phyloP scores from a whole-genome alignment of 441 rosid genomes.

The Manihot esculenta region DNA sequence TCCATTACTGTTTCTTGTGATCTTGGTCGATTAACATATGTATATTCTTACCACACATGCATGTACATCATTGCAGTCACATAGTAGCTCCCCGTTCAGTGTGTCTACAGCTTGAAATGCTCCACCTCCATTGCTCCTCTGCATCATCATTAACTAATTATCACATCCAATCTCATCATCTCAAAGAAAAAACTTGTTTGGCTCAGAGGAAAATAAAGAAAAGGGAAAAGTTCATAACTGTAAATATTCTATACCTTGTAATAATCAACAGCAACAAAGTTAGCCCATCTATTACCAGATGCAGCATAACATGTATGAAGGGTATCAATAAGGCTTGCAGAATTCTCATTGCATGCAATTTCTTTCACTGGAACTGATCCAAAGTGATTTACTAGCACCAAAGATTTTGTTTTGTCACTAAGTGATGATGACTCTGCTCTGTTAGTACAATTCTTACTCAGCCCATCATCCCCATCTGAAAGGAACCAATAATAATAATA shows the following conservation, averaged over 20 bases:
- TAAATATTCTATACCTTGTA: conserved; percentile 29
- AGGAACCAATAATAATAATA: background rate
- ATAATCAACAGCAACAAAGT: too few species aligned
- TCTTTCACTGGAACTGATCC: conserved; percentile 24
- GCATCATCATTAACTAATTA: background rate
- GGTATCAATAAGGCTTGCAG: conserved; percentile 27
- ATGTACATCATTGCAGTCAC: conserved; percentile 42
- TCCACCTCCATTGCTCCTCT: conserved; percentile 54
- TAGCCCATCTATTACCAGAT: too few species aligned
- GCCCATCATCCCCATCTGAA: conserved; percentile 44
- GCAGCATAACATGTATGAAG: conserved; percentile 34
- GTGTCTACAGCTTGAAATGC: conserved; percentile 45
- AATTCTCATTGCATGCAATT: conserved; percentile 31
- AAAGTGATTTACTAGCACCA: conserved; percentile 43
- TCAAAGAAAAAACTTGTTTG: background rate
- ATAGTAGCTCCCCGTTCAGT: conserved; percentile 43
- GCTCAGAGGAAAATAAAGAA: too few species aligned
- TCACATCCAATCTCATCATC: background rate
- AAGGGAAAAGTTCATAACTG: background rate
- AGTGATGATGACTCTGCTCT: conserved; percentile 39
- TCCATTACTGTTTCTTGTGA: too few species aligned
- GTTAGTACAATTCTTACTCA: conserved; percentile 36
- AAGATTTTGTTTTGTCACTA: conserved; percentile 37
- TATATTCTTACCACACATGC: conserved; percentile 38
- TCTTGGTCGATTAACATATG: too few species aligned